A percentile compares a stretch with the other conserved stretches of the same genome.
Conservation (phyloP, 179 eudicot genomes). For the Sideroxylon spinosum region DNA sequence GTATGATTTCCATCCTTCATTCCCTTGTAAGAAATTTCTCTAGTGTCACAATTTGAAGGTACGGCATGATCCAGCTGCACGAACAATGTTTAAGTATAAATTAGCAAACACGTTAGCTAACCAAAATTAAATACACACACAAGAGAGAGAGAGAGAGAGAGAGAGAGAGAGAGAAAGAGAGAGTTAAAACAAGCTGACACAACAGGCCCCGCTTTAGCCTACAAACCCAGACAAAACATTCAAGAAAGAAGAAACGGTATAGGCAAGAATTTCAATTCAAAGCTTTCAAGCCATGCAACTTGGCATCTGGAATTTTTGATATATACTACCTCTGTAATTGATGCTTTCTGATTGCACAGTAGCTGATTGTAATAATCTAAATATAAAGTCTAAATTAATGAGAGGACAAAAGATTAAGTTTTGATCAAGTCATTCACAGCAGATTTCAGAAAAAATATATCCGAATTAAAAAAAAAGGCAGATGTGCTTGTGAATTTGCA, state of each 20-base stretch:
- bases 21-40: conserved; percentile 38
- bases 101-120: neutral
- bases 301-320: neutral
- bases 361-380: neutral
- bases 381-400: neutral
- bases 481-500: neutral
- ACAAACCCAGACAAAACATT: neutral
- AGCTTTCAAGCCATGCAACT: neutral
- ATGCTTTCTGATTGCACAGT: neutral
- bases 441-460: too few species aligned
- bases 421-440: neutral
- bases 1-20: conserved; percentile 73
- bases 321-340: neutral
- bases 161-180: too few species aligned
- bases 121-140: neutral
- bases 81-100: conserved; percentile 1
- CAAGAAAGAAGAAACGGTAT: neutral
- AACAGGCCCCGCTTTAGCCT: neutral
- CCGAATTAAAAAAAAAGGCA: neutral
- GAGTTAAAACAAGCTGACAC: neutral
- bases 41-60: conserved; percentile 51
- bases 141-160: too few species aligned
- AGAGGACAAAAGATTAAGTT: neutral
- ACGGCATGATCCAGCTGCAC: conserved; percentile 66
- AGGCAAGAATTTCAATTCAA: neutral